Base-by-base conservation (phyloP, 169 alveolate species). In the Cryptosporidium meleagridis region DNA sequence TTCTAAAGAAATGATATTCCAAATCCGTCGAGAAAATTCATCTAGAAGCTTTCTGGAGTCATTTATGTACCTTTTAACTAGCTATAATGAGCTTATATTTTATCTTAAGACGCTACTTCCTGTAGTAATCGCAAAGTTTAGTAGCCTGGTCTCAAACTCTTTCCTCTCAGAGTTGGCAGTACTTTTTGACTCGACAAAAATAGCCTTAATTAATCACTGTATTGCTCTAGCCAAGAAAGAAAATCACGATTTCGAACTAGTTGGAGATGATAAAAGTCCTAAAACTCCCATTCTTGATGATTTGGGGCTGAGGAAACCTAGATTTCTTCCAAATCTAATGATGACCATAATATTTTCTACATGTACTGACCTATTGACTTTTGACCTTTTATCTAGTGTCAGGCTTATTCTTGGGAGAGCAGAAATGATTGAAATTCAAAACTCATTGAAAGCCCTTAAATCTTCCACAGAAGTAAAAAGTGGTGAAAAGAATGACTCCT, bases 11-110 rank as follows among this genome's bases (percentile, higher is more conserved):
- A 59, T 62, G 3, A 41, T 58, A 14, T 14, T 59, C 14, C 44
- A 37, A 23, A 80, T 67, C 26, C 52, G 39, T 26, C 52, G 37
- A 44, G 89, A 80, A 37, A 80, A 80, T 29, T 23, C 55, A 18
- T 44, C 69, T 12, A 80, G 89, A 29, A 80, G 89, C 70, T 80
- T 80, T 59, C 39, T 80, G 26, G 89, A 80, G 53, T 61, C 89
- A 18, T 62, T 80, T 26, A 80, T 80, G 89, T 80, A 80, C 67
- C 52, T 44, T 31, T 53, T 80, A 29, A 18, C 75, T 6, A 65
- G 89, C 44, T 80, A 80, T 16, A 80, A 80, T 37, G 58, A 65
- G 26, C 68, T 80, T 18, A 16, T 80, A 21, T 80, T 80, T 16
- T 80, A 80, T 35, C 23, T 80, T 8, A 80, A 65, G 67, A 59